Conservation (phyloP, 129 eudicot genomes). For the Chrysanthemum lavandulifolium region DNA sequence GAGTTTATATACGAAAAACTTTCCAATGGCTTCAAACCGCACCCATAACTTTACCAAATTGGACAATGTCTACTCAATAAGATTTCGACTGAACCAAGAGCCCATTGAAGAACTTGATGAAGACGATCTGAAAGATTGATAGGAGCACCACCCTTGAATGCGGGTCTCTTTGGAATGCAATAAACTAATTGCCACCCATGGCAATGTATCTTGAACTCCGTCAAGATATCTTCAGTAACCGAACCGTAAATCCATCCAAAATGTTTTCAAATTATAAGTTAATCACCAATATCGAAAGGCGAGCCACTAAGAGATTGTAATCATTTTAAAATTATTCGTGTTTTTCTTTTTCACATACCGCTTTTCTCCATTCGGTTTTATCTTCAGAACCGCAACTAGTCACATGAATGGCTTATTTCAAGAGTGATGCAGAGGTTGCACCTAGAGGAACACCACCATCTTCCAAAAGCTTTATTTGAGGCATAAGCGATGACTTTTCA, state of each 20-base stretch:
- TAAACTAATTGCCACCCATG: conserved; percentile 89
- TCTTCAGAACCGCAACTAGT: conserved; percentile 47
- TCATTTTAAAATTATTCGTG: conserved; percentile 5
- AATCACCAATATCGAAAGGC: not conserved
- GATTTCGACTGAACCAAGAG: conserved; percentile 88
- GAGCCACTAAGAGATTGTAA: not conserved
- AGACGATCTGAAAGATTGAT: conserved; percentile 89
- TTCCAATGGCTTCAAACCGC: conserved; percentile 87
- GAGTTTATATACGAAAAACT: conserved; percentile 81
- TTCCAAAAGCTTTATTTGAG: too few species aligned
- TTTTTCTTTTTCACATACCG: conserved; percentile 40
- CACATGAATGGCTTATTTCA: too few species aligned
- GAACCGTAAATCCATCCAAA: conserved; percentile 92
- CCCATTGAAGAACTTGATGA: conserved; percentile 93
- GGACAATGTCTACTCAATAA: conserved; percentile 85
- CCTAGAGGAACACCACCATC: too few species aligned
- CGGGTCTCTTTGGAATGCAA: conserved; percentile 79
- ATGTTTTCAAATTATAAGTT: conserved; percentile 23
- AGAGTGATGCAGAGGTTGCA: too few species aligned
- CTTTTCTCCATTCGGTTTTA: conserved; percentile 90
- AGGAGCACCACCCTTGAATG: conserved; percentile 86
- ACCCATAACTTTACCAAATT: conserved; percentile 84
- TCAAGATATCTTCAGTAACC: conserved; percentile 81
- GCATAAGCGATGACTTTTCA: too few species aligned
- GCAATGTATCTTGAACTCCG: conserved; percentile 90